Evolutionary conservation across 306 rosid genomes (phyloP).

Genomic region (Cucurbita moschata): DNA sequence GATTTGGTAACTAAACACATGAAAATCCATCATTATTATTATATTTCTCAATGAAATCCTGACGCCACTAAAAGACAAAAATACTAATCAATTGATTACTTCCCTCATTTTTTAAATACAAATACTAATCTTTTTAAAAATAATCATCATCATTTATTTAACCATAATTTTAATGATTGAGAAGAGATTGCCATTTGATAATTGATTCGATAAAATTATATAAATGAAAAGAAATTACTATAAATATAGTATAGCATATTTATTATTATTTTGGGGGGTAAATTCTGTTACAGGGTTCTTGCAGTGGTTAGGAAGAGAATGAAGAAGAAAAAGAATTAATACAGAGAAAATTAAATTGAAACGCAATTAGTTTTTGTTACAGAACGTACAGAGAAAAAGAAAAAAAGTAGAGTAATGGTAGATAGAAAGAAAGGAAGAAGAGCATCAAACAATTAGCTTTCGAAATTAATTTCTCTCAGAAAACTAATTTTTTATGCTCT

Average conservation of each 20-base stretch:
- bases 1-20: neutral
- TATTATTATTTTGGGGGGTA: neutral
- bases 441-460: slow-evolving; percentile 6
- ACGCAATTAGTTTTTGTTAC: neutral
- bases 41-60: neutral
- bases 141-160: neutral
- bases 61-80: neutral
- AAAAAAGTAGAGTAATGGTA: neutral
- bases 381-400: neutral
- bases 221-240: neutral
- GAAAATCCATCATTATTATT: neutral
- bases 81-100: neutral
- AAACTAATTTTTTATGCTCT: slow-evolving; percentile 4
- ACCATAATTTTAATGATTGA: neutral
- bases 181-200: neutral
- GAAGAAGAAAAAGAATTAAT: neutral
- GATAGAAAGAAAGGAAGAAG: slow-evolving; percentile 1
- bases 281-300: neutral
- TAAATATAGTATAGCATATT: neutral
- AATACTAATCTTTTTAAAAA: neutral
- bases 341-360: slow-evolving; percentile 2
- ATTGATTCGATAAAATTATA: neutral
- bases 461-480: neutral
- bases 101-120: neutral
- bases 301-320: neutral